phyloP scores from a whole-genome alignment of 139 green algal species.

The Chlamydomonas incerta region DNA sequence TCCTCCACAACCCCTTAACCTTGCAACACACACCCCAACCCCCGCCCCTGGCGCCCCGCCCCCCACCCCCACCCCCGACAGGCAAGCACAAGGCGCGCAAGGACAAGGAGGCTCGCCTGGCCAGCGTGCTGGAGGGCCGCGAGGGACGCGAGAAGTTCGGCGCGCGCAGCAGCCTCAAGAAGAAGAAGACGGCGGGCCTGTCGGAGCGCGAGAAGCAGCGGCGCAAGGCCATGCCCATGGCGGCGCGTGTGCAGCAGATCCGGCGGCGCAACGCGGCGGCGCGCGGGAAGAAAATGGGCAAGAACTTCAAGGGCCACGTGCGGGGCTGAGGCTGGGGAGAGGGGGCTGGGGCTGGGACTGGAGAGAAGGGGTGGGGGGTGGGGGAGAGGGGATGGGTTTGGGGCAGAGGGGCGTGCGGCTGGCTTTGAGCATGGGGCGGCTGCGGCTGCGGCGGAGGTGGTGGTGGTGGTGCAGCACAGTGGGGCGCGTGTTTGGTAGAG shows the following conservation, averaged over 20 bases:
- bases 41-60: neutral
- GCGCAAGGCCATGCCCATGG: slow-evolving; percentile 87
- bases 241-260: slow-evolving; percentile 80
- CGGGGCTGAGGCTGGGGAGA: neutral
- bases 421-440: neutral
- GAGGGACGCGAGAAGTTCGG: slow-evolving; percentile 90
- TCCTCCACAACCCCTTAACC: too few relatives aligned
- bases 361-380: too few relatives aligned
- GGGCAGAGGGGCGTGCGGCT: neutral
- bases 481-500: too few relatives aligned
- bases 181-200: slow-evolving; percentile 76
- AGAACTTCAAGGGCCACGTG: slow-evolving; percentile 87
- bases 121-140: slow-evolving; percentile 76
- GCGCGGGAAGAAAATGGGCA: slow-evolving; percentile 46
- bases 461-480: neutral
- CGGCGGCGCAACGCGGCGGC: slow-evolving; percentile 51
- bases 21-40: neutral
- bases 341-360: neutral
- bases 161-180: slow-evolving; percentile 84
- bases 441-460: neutral
- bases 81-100: slow-evolving; percentile 52
- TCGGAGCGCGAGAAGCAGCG: slow-evolving; percentile 95
- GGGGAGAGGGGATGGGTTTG: neutral
- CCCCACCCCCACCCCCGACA: neutral
- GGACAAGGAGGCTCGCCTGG: slow-evolving; percentile 90